Base-by-base conservation (phyloP, 148 eudicot species). In the Camellia japonica region DNA sequence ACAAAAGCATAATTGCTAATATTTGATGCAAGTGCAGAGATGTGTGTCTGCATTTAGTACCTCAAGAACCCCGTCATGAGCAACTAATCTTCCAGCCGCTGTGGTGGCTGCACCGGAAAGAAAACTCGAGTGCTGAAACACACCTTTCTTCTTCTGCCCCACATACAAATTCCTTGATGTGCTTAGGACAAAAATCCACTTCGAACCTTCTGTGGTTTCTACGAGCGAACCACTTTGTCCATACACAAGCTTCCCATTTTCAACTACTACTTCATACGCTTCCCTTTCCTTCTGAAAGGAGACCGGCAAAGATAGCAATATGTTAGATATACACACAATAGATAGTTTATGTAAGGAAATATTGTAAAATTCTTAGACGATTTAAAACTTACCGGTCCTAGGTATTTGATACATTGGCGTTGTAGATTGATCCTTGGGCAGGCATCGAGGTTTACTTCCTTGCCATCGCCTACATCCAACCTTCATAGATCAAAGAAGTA, bases 181-280 rank as follows among this genome's bases (percentile, higher is more conserved):
- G 90, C 98, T 95, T 9, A 95, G 93, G 52, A 95, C 98, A 82
- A 95, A 95, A 74, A 95, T 95, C 97, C 94, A 95, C 82, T 95
- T 95, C 38, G 90, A 88, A 43, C 88, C 97, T 42, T 87, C 97
- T 0, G 80, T 80, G 4, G 97, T 90, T 43, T 95, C 86, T 44
- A 93, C 83, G 11, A 88, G 81, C 61, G 61, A n/a, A 66, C 96
- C 94, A 62, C 85, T 89, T 82, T 87, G 80, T 82, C 81, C 84
- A 86, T 83, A 93, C 4, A 86, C 72, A 59, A 95, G 97, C 87
- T 89, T 95, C 79, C 98, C 98, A 60, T 93, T 81, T 84, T 95
- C 91, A 12, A 93, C 90, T 20, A 87, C 79, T 71, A 95, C 97
- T 90, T 95, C 92, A 82, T 89, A 95, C 47, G 87, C 80, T 84